These are phyloP conservation scores for Geotrichum candidum DNA, from an alignment of 1,139 yeast species.

Conservation along the genomic window DNA sequence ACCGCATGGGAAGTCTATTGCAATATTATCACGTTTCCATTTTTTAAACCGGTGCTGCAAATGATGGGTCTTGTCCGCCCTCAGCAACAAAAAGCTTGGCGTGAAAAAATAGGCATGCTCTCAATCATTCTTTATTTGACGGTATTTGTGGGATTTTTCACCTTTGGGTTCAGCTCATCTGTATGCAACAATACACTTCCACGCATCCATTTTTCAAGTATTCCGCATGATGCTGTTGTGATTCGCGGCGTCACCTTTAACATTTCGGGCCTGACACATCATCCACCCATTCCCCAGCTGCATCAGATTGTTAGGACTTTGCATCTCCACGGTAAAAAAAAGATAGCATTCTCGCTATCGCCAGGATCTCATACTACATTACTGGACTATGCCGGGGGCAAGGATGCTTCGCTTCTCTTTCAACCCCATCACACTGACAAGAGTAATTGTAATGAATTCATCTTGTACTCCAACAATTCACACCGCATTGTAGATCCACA, in stretches of 20 bases:
- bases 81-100: conserved; percentile 83
- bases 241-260: conserved; percentile 75
- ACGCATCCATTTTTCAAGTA: conserved; percentile 51
- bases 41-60: conserved; percentile 74
- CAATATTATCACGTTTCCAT: conserved; percentile 69
- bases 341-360: conserved; percentile 41
- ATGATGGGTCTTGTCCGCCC: conserved; percentile 63
- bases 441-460: conserved; percentile 70
- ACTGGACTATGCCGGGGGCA: conserved; percentile 48
- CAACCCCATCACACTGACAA: conserved; percentile 60
- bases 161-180: conserved; percentile 77
- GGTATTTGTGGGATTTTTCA: conserved; percentile 65
- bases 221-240: conserved; percentile 54
- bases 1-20: conserved; percentile 76
- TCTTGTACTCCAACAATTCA: conserved; percentile 31
- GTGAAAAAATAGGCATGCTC: conserved; percentile 78
- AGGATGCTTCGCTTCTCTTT: conserved; percentile 71
- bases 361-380: conserved; percentile 66
- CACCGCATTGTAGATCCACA: conserved; percentile 33
- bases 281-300: conserved; percentile 38
- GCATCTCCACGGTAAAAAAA: conserved; percentile 4
- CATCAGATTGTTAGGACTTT: conserved; percentile 33
- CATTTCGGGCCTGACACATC: conserved; percentile 36
- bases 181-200: conserved; percentile 50
- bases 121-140: conserved; percentile 65